These are phyloP conservation scores for Kodamaea derodonti DNA, from an alignment of 1,139 yeast species.

Conservation along the genomic window DNA sequence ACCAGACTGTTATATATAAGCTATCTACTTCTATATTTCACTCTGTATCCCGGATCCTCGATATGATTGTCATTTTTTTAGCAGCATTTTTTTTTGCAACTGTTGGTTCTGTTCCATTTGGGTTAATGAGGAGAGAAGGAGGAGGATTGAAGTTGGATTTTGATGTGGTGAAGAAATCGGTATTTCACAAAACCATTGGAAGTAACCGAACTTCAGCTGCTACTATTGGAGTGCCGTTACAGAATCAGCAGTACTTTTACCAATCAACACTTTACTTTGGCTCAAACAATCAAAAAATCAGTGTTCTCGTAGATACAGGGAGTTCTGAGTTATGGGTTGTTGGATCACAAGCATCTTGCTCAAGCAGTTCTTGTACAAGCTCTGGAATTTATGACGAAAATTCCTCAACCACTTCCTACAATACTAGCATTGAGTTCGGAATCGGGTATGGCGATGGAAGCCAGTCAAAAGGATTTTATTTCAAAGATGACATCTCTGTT, in stretches of 20 bases:
- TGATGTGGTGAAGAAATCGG: background rate
- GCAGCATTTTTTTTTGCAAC: conserved; percentile 26
- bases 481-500: conserved; percentile 14
- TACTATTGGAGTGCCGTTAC: background rate
- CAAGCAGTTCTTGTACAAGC: conserved; percentile 1
- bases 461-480: conserved; percentile 14
- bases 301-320: conserved; percentile 19
- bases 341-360: background rate
- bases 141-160: conserved; percentile 1
- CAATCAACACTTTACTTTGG: conserved; percentile 12
- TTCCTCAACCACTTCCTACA: conserved; percentile 7
- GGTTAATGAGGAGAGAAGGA: background rate
- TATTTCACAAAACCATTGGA: background rate
- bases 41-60: too few relatives aligned
- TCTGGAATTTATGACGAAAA: conserved; percentile 10
- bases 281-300: conserved; percentile 9
- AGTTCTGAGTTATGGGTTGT: conserved; percentile 20
- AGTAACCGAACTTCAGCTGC: background rate
- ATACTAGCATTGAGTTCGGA: conserved; percentile 7
- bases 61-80: too few relatives aligned
- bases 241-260: conserved; percentile 9
- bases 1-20: too few relatives aligned
- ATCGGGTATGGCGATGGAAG: conserved; percentile 15
- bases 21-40: too few relatives aligned
- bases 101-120: background rate